Percentiles rank a stretch among this genome's conserved stretches.
These are phyloP conservation scores for Corynespora cassiicola DNA, from an alignment of 2,329 filamentous ascomycete species.

Conservation along the genomic window DNA sequence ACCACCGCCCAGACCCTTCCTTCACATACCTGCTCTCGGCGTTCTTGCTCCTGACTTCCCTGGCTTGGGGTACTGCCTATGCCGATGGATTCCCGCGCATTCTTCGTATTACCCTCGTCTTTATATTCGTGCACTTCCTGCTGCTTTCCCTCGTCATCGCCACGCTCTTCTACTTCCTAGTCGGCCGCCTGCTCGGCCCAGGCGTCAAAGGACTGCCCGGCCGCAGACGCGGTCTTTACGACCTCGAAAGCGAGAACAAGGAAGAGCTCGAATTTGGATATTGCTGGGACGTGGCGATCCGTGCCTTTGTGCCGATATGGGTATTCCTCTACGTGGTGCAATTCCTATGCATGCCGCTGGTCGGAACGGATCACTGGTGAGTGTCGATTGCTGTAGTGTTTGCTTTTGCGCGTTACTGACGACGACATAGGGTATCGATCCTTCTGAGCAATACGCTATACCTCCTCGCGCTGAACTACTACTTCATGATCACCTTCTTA, in stretches of 20 bases:
- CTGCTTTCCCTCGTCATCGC: slow-evolving; percentile 65
- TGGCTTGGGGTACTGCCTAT: slow-evolving; percentile 67
- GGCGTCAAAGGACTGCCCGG: slow-evolving; percentile 60
- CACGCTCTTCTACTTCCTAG: slow-evolving; percentile 68
- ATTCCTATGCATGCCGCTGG: slow-evolving; percentile 70
- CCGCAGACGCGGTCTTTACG: slow-evolving; percentile 64
- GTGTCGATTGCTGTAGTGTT: slow-evolving; percentile 9
- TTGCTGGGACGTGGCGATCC: slow-evolving; percentile 73
- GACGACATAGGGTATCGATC: slow-evolving; percentile 53
- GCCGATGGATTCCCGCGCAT: slow-evolving; percentile 52
- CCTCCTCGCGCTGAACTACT: slow-evolving; percentile 69
- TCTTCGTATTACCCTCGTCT: slow-evolving; percentile 54
- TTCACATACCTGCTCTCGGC: slow-evolving; percentile 74
- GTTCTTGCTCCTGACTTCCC: slow-evolving; percentile 62
- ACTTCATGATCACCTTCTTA: slow-evolving; percentile 72
- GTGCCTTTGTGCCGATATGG: slow-evolving; percentile 72
- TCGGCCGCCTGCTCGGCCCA: slow-evolving; percentile 67
- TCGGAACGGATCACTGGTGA: slow-evolving; percentile 61
- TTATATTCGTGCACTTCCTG: slow-evolving; percentile 67
- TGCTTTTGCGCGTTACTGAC: background rate
- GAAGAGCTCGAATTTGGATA: slow-evolving; percentile 74
- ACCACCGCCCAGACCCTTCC: slow-evolving; percentile 72
- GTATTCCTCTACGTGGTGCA: slow-evolving; percentile 71
- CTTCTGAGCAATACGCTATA: slow-evolving; percentile 72
- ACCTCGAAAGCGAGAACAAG: slow-evolving; percentile 55